phyloP scores from a whole-genome alignment of 176 grass and related monocot genomes.

The Carex myosuroides region DNA sequence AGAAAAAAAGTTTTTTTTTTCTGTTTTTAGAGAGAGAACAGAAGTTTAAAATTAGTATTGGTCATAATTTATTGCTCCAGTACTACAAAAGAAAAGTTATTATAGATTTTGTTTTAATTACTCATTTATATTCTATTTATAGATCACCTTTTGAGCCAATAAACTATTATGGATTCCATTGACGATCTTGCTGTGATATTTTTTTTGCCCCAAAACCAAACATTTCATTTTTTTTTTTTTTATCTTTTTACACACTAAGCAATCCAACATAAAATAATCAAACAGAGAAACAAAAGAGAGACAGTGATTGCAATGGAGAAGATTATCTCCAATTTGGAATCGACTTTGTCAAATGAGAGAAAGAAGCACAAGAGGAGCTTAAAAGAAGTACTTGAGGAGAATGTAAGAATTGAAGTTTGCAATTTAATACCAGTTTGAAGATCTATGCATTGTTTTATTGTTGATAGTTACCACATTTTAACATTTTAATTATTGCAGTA shows the following conservation, averaged over 20 bases:
- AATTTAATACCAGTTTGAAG: background rate
- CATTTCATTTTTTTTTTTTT: background rate
- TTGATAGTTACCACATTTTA: background rate
- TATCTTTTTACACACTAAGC: background rate
- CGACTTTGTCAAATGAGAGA: conserved; percentile 13
- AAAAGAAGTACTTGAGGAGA: conserved; percentile 8
- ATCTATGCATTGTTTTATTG: background rate
- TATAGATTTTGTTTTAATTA: background rate
- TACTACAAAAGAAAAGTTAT: background rate
- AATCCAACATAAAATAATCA: background rate
- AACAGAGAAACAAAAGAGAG: background rate
- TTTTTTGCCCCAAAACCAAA: background rate
- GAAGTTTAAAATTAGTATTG: conserved; percentile 5
- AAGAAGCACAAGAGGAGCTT: background rate
- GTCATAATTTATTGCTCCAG: background rate
- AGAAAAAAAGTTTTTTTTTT: background rate
- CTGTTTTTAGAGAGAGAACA: background rate
- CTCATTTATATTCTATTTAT: conserved; percentile 12
- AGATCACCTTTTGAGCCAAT: background rate
- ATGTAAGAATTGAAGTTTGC: background rate
- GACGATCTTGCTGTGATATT: background rate
- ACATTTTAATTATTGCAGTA: background rate
- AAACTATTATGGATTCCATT: conserved; percentile 4
- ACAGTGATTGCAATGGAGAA: background rate
- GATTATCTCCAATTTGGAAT: conserved; percentile 20